Evolutionary conservation across 192 early-diverging fungal genomes (phyloP), one percentile per base, ranked within the genome.

Genomic region (Coemansia sp.): DNA sequence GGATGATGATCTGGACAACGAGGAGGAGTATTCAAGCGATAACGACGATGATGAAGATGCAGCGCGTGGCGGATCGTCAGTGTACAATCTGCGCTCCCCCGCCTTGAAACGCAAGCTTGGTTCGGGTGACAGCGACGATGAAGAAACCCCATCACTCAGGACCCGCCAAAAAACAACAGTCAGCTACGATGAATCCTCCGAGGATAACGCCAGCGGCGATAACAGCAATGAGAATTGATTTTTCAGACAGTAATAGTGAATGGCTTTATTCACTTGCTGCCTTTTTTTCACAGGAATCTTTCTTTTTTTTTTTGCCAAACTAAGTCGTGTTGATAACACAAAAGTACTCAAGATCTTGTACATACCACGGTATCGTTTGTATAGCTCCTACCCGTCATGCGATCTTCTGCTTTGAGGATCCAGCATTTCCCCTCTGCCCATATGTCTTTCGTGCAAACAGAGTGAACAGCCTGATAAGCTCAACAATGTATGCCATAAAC

Each of bases 391-490:
- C 51, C 11, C 20, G 6, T n/a, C 36, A 59, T 34, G 57, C 57
- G 49, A 12, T 49, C 60, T 75, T 81, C 23, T 63, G 67, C 9
- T 24, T 57, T 30, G 52, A 15, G 12, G 41, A 21, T 7, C 53
- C 53, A 21, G 60, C 21, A 4, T 43, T 36, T 12, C 41, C 41
- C 23, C 44, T 39, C 18, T 35, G 23, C 16, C 70, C 73, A 24
- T 95, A 95, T 15, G 89, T 92, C 61, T 81, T 86, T 79, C 85
- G 86, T 18, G 90, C 88, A 85, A 95, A 95, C 61, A 90, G 85
- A 24, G 92, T 88, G 76, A 95, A 95, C 64, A 95, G 86, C 58
- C 86, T 85, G 61, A 89, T 90, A 23, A 95, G 85, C 61, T 90
- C 90, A 23, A 90, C 71, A 23, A 93, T 85, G 67, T 95, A 94